phyloP scores from a whole-genome alignment of 139 green algal species.

The Zygnema circumcarinatum region DNA sequence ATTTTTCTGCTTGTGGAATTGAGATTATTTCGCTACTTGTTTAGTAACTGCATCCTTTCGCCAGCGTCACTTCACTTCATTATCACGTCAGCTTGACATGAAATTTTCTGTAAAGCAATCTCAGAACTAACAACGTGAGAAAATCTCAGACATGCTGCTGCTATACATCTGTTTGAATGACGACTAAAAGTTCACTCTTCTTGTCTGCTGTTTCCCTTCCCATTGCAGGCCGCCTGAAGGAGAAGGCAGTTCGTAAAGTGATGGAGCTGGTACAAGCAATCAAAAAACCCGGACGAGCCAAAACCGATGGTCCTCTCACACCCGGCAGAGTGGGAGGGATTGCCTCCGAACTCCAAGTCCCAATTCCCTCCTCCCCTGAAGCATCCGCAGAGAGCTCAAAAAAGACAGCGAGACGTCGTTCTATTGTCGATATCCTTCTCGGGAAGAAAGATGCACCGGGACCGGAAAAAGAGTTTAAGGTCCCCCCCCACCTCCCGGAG shows the following conservation, averaged over 20 bases:
- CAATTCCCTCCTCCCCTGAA: not conserved
- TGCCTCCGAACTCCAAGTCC: not conserved
- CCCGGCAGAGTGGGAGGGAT: not conserved
- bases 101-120: no score
- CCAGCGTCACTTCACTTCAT: no score
- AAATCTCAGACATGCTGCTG: no score
- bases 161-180: no score
- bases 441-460: not conserved
- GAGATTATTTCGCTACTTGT: no score
- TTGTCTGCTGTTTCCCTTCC: not conserved
- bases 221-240: not conserved
- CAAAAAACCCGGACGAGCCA: not conserved
- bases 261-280: constrained; percentile 20
- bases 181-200: no score
- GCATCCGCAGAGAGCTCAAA: not conserved
- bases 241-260: not conserved
- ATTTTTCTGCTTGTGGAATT: no score
- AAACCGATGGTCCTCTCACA: not conserved
- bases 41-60: no score
- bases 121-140: no score
- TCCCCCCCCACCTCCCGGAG: not conserved
- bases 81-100: no score
- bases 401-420: not conserved
- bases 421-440: not conserved
- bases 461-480: not conserved